A percentile compares a stretch with the other conserved stretches of the same genome.
phyloP scores from a whole-genome alignment of 2,329 filamentous ascomycete species.

The Arthrobotrys musiformis region DNA sequence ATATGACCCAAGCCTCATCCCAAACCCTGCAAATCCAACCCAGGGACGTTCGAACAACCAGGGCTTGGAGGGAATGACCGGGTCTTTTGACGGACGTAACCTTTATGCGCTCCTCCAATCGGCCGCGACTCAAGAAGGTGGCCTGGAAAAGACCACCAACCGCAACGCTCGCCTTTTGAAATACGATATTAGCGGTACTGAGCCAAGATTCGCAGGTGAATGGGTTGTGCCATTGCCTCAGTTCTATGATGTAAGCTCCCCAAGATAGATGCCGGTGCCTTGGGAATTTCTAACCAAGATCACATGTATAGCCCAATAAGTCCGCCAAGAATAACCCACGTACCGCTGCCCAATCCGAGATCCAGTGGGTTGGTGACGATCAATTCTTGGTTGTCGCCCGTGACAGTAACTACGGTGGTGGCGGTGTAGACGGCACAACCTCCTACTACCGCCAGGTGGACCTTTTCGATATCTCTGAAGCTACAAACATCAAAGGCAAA shows the following conservation, averaged over 20 bases:
- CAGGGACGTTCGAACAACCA: constrained; percentile 77
- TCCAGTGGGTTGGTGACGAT: constrained; percentile 71
- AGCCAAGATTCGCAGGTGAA: constrained; percentile 67
- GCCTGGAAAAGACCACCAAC: constrained; percentile 68
- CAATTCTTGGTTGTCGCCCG: constrained; percentile 76
- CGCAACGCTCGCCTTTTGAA: constrained; percentile 72
- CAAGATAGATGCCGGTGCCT: background rate
- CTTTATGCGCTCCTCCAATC: constrained; percentile 75
- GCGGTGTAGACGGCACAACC: constrained; percentile 63
- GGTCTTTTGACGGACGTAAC: constrained; percentile 72
- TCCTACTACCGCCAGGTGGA: constrained; percentile 76
- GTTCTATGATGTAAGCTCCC: constrained; percentile 65
- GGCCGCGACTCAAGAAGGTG: constrained; percentile 72
- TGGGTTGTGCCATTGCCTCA: constrained; percentile 75
- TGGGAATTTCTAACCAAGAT: background rate
- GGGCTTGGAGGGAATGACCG: constrained; percentile 76
- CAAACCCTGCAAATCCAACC: constrained; percentile 69
- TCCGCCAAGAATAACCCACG: constrained; percentile 64
- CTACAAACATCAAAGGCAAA: constrained; percentile 68
- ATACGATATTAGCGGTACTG: constrained; percentile 70
- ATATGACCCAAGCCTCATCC: constrained; percentile 67
- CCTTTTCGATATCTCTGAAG: constrained; percentile 72
- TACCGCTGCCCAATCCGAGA: constrained; percentile 75
- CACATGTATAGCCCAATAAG: constrained; percentile 59
- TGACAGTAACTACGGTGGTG: constrained; percentile 72